Base-by-base conservation (phyloP, 306 rosid species). In the Sesbania bispinosa region DNA sequence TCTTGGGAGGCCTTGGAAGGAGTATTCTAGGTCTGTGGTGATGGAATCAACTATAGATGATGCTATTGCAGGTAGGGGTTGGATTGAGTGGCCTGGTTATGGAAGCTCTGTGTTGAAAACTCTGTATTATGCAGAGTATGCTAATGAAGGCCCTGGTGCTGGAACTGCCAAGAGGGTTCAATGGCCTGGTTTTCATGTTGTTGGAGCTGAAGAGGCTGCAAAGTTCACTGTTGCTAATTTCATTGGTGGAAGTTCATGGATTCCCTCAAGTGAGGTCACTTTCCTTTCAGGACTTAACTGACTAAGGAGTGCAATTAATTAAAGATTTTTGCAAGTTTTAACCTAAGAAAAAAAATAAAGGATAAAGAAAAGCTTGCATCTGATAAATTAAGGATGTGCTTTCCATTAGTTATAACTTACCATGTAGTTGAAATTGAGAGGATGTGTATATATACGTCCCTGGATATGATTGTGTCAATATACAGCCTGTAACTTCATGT, bases 1-100 rank as follows among this genome's bases (percentile, higher is more conserved):
- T 39, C 79, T 85, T 0, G 85, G 89, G 48, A 73, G 89, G 53
- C 87, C 89, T 0, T 85, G 89, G 89, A 85, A 66, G 78, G 24
- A 69, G n/a, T 80, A 80, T 33, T 71, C 89, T 7, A 80, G 89
- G 18, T 42, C 87, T 0, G 80, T 85, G 19, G 81, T 77, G 4
- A 85, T 85, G 83, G 27, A 77, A 6, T 77, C 83, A 0, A 74
- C 10, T 23, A 80, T 85, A 0, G 87, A 80, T 13, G 80, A 54
- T 3, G 80, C 55, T 3, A 41, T 82, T 23, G 39, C 58, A 0
- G 65, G 80, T 0, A 36, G 45, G 15, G 87, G 85, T 0, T 86
- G 85, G 90, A 38, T 77, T 0, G 79, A 78, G 79, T 86, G 90
- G 85, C 77, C 79, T 36, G 87, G 87, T 0, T 58, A 52, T 11